Base-by-base conservation (phyloP, 176 grass and related monocot species). In the Musa schizocarpa region DNA sequence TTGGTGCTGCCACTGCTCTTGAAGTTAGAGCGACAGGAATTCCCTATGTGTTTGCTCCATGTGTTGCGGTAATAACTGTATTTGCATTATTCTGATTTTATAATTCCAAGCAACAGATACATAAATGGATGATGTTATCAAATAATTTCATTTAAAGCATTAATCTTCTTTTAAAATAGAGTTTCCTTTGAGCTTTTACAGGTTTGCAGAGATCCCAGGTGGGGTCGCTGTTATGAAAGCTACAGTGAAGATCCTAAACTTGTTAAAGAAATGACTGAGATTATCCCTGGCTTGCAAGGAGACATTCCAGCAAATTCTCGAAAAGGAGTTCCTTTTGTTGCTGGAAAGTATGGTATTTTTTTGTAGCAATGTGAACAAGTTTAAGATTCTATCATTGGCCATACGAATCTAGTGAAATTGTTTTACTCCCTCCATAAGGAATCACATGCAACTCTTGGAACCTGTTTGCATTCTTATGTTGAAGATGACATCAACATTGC, bases 1-100 rank as follows among this genome's bases (percentile, higher is more conserved):
- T 69, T 69, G 67, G 67, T 50, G 67, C 67, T n/a, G 27, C 67
- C n/a, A 69, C 67, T 69, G 67, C 67, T 69, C 67, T 69, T 9
- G 67, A 69, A 69, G 67, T 69, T n/a, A 34, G 67, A 69, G 67
- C 67, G 3, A 69, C 67, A 10, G 67, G 67, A 69, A 69, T 69
- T n/a, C 67, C 27, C 1, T 69, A 50, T 69, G 67, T 69, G 16
- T 69, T 69, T 69, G 67, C 34, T 50, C 67, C 67, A 50, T 69
- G 67, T 69, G 67, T 69, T 1, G 67, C 67, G 67, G 67, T 69
- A 69, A 69, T 50, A 12, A 19, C 11, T 17, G 20, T 9, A 50
- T 69, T 8, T 50, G 9, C 13, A 50, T 34, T n/a, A 69, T 69
- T 4, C 34, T 43, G 34, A 43, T 43, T 43, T 43, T 43, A 4